Base-by-base conservation (phyloP, 345 rosid genomes). In the Combretum micranthum region DNA sequence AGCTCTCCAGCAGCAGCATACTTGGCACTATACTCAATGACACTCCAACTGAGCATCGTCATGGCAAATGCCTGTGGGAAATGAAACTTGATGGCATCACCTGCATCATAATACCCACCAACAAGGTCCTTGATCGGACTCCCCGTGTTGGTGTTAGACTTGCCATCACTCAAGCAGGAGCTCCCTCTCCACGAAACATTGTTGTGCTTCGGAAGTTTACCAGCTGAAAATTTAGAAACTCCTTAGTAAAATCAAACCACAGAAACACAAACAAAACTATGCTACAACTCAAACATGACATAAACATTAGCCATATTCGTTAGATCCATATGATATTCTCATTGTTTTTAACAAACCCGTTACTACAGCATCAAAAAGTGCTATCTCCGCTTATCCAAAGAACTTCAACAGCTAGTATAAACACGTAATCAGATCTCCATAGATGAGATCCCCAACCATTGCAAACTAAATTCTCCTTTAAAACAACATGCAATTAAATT, bases 41-140 rank as follows among this genome's bases (percentile, higher is more conserved):
- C 97, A 61, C 97, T 90, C 97, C 97, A 94, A 61, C 99, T 94
- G 73, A 94, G 66, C 99, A 94, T 85, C 1, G 99, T 94, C 84
- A 94, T 80, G 60, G 99, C 80, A 72, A 87, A 94, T 44, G 99
- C 81, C 55, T 68, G 60, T 18, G 97, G 99, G 62, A 90, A 94
- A 56, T 90, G 65, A 71, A 90, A 94, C 75, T 94, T 94, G 68
- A 94, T 90, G 18, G 99, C 79, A 77, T 94, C 99, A 14, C 99
- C 97, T 1, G 96, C 99, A 51, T 94, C 99, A 20, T 87, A 94
- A 59, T 70, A 94, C 1, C 97, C 99, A 6, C 99, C 97, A 5
- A 71, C 80, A 58, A 94, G 78, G 70, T 94, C 85, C 57, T 87
- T 94, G 43, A 75, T 73, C 52, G 62, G 18, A 23, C 75, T 56